Evolutionary conservation across 2,329 filamentous ascomycete species (phyloP).

Genomic region (Cladosporium sp.): DNA sequence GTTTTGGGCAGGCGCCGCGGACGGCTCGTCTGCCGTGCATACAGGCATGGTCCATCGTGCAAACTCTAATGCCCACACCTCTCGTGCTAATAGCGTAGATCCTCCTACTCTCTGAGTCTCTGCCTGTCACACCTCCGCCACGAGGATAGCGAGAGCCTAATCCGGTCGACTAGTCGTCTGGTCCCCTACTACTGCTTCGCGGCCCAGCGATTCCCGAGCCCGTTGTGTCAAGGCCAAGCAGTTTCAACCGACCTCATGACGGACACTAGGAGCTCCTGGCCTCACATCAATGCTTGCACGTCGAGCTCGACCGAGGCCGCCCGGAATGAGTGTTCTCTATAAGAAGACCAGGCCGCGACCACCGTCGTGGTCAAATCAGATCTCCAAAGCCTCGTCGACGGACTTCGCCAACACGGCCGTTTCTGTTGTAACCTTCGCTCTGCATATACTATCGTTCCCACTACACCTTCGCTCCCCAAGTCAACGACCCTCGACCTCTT

Average conservation of each 20-base stretch:
- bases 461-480: not conserved
- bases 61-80: slow-evolving; percentile 1
- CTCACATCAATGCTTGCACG: not conserved
- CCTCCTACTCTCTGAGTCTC: not conserved
- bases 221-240: not conserved
- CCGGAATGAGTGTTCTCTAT: not conserved
- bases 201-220: not conserved
- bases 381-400: not conserved
- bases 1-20: not conserved
- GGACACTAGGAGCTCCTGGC: not conserved
- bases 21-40: not conserved
- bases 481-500: not conserved
- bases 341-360: not conserved
- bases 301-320: not conserved
- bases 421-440: slow-evolving; percentile 7
- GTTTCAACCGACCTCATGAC: slow-evolving; percentile 1
- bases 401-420: not conserved
- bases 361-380: not conserved
- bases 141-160: not conserved
- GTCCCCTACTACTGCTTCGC: not conserved
- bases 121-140: not conserved
- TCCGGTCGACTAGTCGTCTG: not conserved
- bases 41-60: not conserved
- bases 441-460: not conserved
- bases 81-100: slow-evolving; percentile 1